phyloP scores from a whole-genome alignment of 1,284 basidiomycete species.

The Cutaneotrichosporon curvatum region DNA sequence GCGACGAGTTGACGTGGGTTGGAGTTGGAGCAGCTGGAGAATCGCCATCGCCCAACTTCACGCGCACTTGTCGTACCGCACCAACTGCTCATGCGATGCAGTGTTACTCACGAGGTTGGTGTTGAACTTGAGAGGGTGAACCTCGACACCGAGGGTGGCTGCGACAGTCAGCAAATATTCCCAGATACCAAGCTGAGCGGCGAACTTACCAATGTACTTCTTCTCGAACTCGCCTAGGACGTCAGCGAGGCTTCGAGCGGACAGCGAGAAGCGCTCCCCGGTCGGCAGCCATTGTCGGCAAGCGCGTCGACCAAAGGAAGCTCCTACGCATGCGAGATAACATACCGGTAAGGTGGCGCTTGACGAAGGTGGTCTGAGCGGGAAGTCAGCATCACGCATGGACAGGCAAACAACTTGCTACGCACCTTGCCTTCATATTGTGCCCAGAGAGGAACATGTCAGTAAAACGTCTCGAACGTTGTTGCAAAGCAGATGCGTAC shows the following conservation, averaged over 20 bases:
- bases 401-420: neutral
- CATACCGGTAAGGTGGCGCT: constrained; percentile 92
- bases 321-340: no score
- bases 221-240: constrained; percentile 85
- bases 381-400: constrained; percentile 1
- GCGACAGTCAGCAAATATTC: constrained; percentile 16
- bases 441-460: constrained; percentile 5
- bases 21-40: no score
- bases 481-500: constrained; percentile 11
- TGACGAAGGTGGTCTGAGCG: constrained; percentile 84
- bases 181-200: neutral
- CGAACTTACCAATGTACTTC: constrained; percentile 87
- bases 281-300: no score
- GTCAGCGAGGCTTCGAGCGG: constrained; percentile 4
- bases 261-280: neutral
- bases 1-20: no score
- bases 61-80: no score
- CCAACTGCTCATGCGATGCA: no score
- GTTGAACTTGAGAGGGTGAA: constrained; percentile 91
- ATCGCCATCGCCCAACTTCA: no score
- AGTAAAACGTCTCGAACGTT: neutral
- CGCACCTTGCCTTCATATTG: constrained; percentile 25
- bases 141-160: constrained; percentile 99
- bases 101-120: constrained; percentile 66
- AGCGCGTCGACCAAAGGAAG: no score